A percentile compares a stretch with the other conserved stretches of the same genome.
Evolutionary conservation across 78 protist species (phyloP).

Genomic region (Protostelium mycophagum): DNA sequence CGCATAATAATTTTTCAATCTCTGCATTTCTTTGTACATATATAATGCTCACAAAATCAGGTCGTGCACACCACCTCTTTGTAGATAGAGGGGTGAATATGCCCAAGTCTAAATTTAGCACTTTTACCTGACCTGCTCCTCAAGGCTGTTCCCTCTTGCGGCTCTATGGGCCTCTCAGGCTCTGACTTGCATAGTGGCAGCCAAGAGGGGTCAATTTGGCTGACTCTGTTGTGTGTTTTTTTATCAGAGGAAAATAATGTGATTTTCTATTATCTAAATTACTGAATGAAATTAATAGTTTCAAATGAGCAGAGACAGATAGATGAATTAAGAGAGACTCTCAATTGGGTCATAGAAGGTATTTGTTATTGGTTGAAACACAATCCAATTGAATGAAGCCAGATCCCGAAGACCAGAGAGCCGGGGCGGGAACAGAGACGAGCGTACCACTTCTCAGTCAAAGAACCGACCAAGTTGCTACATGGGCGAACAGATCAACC

Average conservation of each 20-base stretch:
- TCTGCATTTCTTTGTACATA: too few species aligned
- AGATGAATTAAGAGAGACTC: conserved; percentile 1
- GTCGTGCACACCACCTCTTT: too few species aligned
- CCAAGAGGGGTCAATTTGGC: not conserved
- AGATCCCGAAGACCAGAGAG: not conserved
- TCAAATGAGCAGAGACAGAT: conserved; percentile 1
- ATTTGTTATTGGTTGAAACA: not conserved
- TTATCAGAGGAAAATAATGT: not conserved
- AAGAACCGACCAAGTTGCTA: not conserved
- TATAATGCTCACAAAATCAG: too few species aligned
- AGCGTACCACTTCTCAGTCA: not conserved
- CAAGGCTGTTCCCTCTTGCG: too few species aligned
- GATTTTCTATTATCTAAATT: not conserved
- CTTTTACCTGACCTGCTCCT: too few species aligned
- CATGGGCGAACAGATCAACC: not conserved
- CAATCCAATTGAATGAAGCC: conserved; percentile 1
- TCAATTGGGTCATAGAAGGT: not conserved
- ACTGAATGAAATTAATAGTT: not conserved
- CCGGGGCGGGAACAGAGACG: conserved; percentile 3
- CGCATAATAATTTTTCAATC: too few species aligned
- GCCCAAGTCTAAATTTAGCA: too few species aligned
- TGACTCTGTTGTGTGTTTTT: conserved; percentile 1
- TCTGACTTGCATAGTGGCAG: not conserved
- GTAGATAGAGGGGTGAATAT: too few species aligned
- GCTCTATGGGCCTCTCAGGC: conserved; percentile 1